Evolutionary conservation across 306 rosid species (phyloP).

Genomic region (Bauhinia variegata): DNA sequence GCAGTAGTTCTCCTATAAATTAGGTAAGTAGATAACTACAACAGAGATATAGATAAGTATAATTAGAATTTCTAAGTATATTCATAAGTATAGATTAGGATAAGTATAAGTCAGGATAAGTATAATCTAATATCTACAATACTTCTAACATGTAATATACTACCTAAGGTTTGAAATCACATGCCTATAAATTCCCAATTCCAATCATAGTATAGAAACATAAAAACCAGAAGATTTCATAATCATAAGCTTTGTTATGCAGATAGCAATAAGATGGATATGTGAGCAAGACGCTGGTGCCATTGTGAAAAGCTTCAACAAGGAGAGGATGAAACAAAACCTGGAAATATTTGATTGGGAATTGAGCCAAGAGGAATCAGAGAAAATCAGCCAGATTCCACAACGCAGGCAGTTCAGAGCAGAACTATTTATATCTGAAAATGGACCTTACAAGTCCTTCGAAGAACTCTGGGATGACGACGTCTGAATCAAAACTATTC

Average conservation of each 20-base stretch:
- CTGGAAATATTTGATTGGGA: slow-evolving; percentile 46
- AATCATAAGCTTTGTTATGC: background rate
- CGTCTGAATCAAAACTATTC: background rate
- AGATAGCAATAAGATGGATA: slow-evolving; percentile 42
- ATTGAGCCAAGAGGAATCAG: slow-evolving; percentile 17
- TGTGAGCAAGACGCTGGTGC: slow-evolving; percentile 37
- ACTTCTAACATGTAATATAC: too few species aligned
- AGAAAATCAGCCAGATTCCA: slow-evolving; percentile 44
- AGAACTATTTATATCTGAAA: slow-evolving; percentile 31
- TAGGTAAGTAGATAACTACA: too few species aligned
- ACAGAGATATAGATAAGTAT: too few species aligned
- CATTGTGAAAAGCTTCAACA: slow-evolving; percentile 50
- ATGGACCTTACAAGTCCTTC: slow-evolving; percentile 45
- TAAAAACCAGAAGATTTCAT: background rate
- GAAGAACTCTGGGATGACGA: slow-evolving; percentile 54
- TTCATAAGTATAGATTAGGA: too few species aligned
- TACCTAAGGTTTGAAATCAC: too few species aligned
- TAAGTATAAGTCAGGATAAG: too few species aligned
- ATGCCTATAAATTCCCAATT: too few species aligned
- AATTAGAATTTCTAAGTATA: too few species aligned
- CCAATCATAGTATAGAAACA: background rate
- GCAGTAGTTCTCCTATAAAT: too few species aligned
- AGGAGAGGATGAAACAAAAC: slow-evolving; percentile 58
- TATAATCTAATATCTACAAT: too few species aligned
- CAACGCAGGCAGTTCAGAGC: slow-evolving; percentile 33